phyloP scores from a whole-genome alignment of 202 grass and related monocot species.

The Zoysia matrella region DNA sequence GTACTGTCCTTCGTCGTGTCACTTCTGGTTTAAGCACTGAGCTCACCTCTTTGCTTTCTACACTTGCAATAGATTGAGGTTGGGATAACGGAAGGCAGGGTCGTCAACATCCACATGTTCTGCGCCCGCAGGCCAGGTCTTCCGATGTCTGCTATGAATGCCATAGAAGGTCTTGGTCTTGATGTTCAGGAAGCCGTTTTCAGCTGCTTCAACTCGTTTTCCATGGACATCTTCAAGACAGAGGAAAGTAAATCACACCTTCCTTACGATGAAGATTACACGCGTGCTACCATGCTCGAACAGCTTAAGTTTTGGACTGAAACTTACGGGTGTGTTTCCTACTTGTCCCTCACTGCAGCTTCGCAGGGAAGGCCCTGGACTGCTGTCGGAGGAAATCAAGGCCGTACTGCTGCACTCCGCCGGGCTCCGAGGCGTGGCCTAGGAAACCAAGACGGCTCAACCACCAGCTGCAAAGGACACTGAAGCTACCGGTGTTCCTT shows the following conservation, averaged over 20 bases:
- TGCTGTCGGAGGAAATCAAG: constrained; percentile 90
- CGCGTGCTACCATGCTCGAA: neutral
- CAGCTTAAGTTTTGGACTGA: neutral
- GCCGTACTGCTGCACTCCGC: constrained; percentile 79
- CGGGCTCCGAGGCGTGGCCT: constrained; percentile 57
- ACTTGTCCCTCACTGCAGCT: constrained; percentile 56
- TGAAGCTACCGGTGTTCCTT: neutral
- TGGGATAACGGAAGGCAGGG: constrained; percentile 79
- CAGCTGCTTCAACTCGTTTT: constrained; percentile 97
- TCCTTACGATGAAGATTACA: neutral
- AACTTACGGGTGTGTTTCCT: neutral
- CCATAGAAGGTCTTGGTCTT: constrained; percentile 59
- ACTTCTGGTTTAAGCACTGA: neutral
- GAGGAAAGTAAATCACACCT: constrained; percentile 55
- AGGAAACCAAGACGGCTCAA: neutral
- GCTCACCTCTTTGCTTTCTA: neutral
- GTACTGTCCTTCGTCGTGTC: neutral
- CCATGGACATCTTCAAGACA: constrained; percentile 86
- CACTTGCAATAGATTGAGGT: constrained; percentile 78
- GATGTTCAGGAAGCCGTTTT: constrained; percentile 93
- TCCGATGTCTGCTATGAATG: constrained; percentile 80
- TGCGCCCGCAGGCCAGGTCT: constrained; percentile 85
- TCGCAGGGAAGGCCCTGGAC: constrained; percentile 76
- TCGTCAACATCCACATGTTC: constrained; percentile 96
- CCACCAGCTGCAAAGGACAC: neutral